Evolutionary conservation across 257 asterid species (phyloP).

Genomic region (Forsythia viridissima): DNA sequence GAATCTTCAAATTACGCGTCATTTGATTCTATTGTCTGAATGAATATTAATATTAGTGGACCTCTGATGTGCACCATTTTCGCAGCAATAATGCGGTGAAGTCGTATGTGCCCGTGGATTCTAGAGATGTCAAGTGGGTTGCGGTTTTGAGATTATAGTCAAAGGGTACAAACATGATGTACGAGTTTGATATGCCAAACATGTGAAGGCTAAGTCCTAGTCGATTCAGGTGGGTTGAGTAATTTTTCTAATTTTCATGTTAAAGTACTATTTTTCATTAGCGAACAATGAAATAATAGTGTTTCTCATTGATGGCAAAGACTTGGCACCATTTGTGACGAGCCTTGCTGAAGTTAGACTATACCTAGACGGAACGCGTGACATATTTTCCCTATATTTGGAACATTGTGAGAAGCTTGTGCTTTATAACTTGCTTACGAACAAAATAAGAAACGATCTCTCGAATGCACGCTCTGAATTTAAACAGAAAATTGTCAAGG

Average conservation of each 20-base stretch:
- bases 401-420: no score
- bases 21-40: not conserved
- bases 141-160: not conserved
- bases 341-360: not conserved
- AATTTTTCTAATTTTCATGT: not conserved
- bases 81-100: not conserved
- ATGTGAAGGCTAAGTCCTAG: no score
- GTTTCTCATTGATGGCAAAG: not conserved
- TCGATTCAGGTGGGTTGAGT: not conserved
- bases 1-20: constrained; percentile 28
- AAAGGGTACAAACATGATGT: not conserved
- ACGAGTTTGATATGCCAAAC: not conserved
- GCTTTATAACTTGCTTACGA: no score
- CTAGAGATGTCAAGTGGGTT: not conserved
- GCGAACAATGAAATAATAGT: no score
- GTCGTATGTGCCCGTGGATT: not conserved
- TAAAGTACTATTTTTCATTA: no score
- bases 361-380: no score
- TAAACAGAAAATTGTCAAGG: no score
- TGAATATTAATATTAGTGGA: no score
- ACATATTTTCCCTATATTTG: no score
- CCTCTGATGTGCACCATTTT: no score
- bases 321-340: not conserved
- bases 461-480: no score
- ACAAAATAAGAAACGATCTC: no score